Evolutionary conservation across 371 early-diverging fungal species (phyloP).

Genomic region (Haplosporangium sp.): DNA sequence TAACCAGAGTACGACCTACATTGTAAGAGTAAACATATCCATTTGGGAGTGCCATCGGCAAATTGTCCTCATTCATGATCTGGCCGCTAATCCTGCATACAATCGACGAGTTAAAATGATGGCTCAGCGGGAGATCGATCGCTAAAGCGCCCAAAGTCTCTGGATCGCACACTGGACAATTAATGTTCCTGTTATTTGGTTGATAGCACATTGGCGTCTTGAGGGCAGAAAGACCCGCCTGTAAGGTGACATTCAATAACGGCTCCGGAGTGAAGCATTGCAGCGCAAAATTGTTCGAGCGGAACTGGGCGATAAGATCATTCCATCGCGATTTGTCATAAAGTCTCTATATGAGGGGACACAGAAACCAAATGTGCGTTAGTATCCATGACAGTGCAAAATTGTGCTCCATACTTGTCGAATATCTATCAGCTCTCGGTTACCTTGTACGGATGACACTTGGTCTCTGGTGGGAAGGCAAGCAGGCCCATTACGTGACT

Average conservation of each 20-base stretch:
- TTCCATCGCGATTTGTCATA: slow-evolving; percentile 87
- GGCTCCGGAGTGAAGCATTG: slow-evolving; percentile 88
- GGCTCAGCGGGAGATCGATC: slow-evolving; percentile 84
- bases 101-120: slow-evolving; percentile 92
- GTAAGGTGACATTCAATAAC: slow-evolving; percentile 84
- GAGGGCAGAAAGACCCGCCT: slow-evolving; percentile 93
- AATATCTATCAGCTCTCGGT: too few species aligned
- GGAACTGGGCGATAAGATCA: slow-evolving; percentile 80
- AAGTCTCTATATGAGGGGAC: slow-evolving; percentile 57
- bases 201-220: slow-evolving; percentile 86
- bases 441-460: slow-evolving; percentile 82
- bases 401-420: too few species aligned
- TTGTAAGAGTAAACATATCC: slow-evolving; percentile 91
- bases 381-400: background rate
- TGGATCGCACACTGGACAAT: slow-evolving; percentile 94
- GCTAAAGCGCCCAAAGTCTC: slow-evolving; percentile 89
- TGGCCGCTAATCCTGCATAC: slow-evolving; percentile 91
- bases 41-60: slow-evolving; percentile 95
- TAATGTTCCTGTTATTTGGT: slow-evolving; percentile 78
- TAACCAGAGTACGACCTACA: slow-evolving; percentile 50
- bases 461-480: slow-evolving; percentile 80
- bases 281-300: slow-evolving; percentile 84
- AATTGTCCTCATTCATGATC: slow-evolving; percentile 95
- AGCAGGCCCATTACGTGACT: slow-evolving; percentile 90
- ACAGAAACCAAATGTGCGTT: background rate